Conservation (phyloP, 345 rosid genomes). For the Zanthoxylum bungeanum region DNA sequence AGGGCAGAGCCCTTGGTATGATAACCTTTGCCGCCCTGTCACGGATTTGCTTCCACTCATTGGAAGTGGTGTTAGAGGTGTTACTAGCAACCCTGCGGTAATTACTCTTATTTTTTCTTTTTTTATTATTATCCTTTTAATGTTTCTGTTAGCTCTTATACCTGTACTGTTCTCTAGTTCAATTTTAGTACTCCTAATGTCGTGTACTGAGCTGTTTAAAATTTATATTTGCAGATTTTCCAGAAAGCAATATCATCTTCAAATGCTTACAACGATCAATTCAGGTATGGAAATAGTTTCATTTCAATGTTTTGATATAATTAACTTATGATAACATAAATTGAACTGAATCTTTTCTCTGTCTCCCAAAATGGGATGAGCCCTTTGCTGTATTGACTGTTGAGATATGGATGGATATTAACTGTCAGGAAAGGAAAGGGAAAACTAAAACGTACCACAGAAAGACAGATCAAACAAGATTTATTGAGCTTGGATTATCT, state of each 20-base stretch:
- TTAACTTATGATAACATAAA: not conserved
- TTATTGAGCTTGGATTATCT: not conserved
- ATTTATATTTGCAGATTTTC: constrained; percentile 67
- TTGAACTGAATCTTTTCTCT: not conserved
- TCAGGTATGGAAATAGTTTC: constrained; percentile 48
- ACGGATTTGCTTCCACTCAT: constrained; percentile 85
- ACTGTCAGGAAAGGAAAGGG: not conserved
- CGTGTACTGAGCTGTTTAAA: constrained; percentile 8
- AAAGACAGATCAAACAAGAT: too few relatives aligned
- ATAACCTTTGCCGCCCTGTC: constrained; percentile 94
- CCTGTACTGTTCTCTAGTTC: not conserved
- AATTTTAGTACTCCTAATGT: not conserved
- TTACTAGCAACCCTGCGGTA: constrained; percentile 99
- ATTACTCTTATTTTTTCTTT: not conserved
- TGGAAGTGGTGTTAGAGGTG: constrained; percentile 92
- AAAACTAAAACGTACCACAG: not conserved
- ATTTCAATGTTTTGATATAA: not conserved
- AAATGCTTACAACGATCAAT: constrained; percentile 92
- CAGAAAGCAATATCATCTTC: constrained; percentile 98
- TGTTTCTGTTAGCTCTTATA: not conserved
- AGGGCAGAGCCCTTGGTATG: constrained; percentile 99
- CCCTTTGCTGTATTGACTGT: constrained; percentile 1
- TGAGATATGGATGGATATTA: not conserved
- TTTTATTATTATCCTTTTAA: not conserved
- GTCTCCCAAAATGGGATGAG: not conserved